Conservation (phyloP, 441 rosid genomes). For the Codiaeum variegatum region DNA sequence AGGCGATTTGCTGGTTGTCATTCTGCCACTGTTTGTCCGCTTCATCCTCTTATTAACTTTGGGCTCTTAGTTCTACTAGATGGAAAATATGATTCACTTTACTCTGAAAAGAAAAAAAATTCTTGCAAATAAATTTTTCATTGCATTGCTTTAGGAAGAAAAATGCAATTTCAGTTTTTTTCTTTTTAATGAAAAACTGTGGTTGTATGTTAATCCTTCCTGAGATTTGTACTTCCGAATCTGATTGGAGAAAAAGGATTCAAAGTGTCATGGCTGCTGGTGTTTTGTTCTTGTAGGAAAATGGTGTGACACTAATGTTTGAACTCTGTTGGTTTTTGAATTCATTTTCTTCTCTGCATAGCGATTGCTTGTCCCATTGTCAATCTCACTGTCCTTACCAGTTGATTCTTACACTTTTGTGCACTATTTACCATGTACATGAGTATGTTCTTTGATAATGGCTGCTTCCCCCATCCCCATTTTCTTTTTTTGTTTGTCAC, state of each 20-base stretch:
- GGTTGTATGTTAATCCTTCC: no score
- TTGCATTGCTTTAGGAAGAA: not conserved
- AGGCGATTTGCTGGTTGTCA: no score
- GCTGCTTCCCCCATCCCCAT: not conserved
- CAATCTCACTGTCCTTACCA: not conserved
- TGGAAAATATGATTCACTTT: no score
- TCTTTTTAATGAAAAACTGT: no score
- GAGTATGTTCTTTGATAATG: slow-evolving; percentile 2
- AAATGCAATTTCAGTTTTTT: not conserved
- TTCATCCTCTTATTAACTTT: no score
- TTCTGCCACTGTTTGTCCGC: no score
- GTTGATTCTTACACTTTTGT: not conserved
- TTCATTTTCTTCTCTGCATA: not conserved
- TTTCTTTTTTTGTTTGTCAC: no score
- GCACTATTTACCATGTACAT: not conserved
- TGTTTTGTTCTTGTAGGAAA: not conserved
- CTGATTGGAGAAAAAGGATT: not conserved
- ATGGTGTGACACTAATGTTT: not conserved
- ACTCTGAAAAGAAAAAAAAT: not conserved
- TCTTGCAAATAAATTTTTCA: not conserved
- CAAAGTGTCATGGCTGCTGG: not conserved
- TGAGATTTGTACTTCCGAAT: not conserved
- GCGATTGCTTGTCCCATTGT: not conserved
- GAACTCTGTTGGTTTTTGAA: not conserved
- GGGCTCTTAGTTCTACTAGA: no score